phyloP scores from a whole-genome alignment of 805 yeast genomes.

The Maudiozyma turicensis region DNA sequence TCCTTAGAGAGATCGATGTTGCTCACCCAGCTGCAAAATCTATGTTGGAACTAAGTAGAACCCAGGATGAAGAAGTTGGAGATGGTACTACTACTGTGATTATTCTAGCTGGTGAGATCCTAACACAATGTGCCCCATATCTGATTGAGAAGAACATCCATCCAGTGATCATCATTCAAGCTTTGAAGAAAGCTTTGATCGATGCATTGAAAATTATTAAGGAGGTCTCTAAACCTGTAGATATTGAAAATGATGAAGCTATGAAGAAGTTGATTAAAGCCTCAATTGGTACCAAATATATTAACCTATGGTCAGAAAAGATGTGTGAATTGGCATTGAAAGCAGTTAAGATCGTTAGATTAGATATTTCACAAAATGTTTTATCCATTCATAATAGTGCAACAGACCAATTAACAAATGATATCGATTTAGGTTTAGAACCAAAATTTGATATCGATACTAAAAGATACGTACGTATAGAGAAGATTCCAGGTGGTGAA shows the following conservation, averaged over 20 bases:
- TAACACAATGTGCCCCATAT: conserved; percentile 91
- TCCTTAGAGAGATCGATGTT: conserved; percentile 90
- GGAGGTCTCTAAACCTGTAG: conserved; percentile 74
- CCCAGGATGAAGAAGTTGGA: conserved; percentile 98
- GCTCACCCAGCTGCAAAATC: conserved; percentile 99
- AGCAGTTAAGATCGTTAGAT: conserved; percentile 77
- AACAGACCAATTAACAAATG: no score
- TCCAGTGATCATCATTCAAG: conserved; percentile 92
- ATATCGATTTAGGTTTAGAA: conserved; percentile 11
- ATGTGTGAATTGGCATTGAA: conserved; percentile 84
- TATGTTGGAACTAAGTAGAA: conserved; percentile 92
- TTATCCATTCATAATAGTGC: conserved; percentile 30
- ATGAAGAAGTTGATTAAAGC: conserved; percentile 81
- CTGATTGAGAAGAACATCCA: conserved; percentile 85
- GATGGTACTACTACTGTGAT: conserved; percentile 98
- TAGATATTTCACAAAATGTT: conserved; percentile 34
- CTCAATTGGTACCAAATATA: conserved; percentile 92
- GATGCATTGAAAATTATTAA: conserved; percentile 88
- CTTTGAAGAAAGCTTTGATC: conserved; percentile 78
- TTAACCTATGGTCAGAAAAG: conserved; percentile 77
- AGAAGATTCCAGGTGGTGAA: conserved; percentile 97
- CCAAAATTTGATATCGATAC: conserved; percentile 75
- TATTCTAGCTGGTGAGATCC: conserved; percentile 91
- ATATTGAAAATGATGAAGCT: conserved; percentile 71
- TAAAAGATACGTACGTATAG: conserved; percentile 87